A percentile compares a stretch with the other conserved stretches of the same genome.
Evolutionary conservation across 2,329 filamentous ascomycete species (phyloP).

Genomic region (Coniochaeta prunicola): DNA sequence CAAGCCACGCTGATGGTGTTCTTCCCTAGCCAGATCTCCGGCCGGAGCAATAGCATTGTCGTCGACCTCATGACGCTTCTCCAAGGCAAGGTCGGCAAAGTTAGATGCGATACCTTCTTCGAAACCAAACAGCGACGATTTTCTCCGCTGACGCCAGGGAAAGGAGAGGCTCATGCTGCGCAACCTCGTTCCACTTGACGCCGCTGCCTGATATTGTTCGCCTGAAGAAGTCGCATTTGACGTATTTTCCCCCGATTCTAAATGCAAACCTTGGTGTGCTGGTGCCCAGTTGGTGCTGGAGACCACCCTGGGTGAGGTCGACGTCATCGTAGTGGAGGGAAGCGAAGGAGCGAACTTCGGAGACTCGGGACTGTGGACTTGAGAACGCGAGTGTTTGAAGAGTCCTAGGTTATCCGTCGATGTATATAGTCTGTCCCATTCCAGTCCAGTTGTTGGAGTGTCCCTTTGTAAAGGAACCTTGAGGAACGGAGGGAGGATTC

Average conservation of each 20-base stretch:
- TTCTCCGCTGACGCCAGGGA: constrained; percentile 39
- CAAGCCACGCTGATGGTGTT: constrained; percentile 24
- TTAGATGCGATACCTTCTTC: constrained; percentile 19
- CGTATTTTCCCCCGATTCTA: constrained; percentile 18
- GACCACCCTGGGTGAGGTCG: constrained; percentile 9
- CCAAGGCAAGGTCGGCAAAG: constrained; percentile 16
- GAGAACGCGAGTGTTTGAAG: neutral
- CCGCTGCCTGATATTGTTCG: constrained; percentile 11
- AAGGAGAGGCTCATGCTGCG: constrained; percentile 44
- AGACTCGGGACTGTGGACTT: neutral
- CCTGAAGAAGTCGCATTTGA: constrained; percentile 9
- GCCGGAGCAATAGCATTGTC: constrained; percentile 5
- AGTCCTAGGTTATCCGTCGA: neutral
- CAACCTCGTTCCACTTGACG: constrained; percentile 28
- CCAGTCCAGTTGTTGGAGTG: neutral
- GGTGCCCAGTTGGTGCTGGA: constrained; percentile 34
- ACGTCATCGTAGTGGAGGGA: neutral
- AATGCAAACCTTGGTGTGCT: constrained; percentile 34
- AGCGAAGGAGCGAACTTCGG: neutral
- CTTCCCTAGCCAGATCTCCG: constrained; percentile 4
- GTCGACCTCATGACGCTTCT: constrained; percentile 14
- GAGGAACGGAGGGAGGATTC: neutral
- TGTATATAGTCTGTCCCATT: neutral
- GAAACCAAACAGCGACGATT: constrained; percentile 28
- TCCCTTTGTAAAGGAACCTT: neutral